Evolutionary conservation across 345 rosid species (phyloP).

Genomic region (thale cress (Arabidopsis thaliana)): TAIR10.1 NC_003070.9:6930001-6930500

Average conservation of each 20-base stretch:
- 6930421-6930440: slow-evolving; percentile 28
- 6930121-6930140: not conserved
- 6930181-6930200: slow-evolving; percentile 3
- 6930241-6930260: slow-evolving; percentile 32
- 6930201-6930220: slow-evolving; percentile 16
- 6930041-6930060: slow-evolving; percentile 74
- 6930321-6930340: slow-evolving; percentile 33
- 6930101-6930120: slow-evolving; percentile 3
- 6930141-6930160: not conserved
- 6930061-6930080: slow-evolving; percentile 57
- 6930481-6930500: slow-evolving; percentile 63
- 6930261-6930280: slow-evolving; percentile 35
- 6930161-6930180: not conserved
- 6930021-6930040: slow-evolving; percentile 56
- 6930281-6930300: slow-evolving; percentile 28
- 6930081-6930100: slow-evolving; percentile 11
- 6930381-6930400: slow-evolving; percentile 31
- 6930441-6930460: slow-evolving; percentile 72
- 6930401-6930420: slow-evolving; percentile 14
- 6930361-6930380: slow-evolving; percentile 51
- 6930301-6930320: slow-evolving; percentile 38
- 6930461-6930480: slow-evolving; percentile 69
- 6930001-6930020: slow-evolving; percentile 6
- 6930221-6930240: slow-evolving; percentile 33
- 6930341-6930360: slow-evolving; percentile 27